A percentile compares a stretch with the other conserved stretches of the same genome.
phyloP scores from a whole-genome alignment of 2,329 filamentous ascomycete genomes.

The Camillea tinctor region DNA sequence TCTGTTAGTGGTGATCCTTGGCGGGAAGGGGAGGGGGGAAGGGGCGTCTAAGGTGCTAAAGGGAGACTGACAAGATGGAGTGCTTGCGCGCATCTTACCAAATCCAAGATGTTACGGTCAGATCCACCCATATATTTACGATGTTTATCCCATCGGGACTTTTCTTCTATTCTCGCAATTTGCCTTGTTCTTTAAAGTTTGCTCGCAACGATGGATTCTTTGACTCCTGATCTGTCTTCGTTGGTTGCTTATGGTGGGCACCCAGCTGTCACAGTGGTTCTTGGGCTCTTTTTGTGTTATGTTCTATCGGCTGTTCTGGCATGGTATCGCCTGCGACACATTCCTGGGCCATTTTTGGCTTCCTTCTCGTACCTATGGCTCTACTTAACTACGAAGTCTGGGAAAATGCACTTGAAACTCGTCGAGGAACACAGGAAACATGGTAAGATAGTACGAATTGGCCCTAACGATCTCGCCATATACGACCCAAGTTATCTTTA shows the following conservation, averaged over 20 bases:
- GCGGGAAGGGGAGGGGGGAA: not conserved
- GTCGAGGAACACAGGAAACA: slow-evolving; percentile 24
- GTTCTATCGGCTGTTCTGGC: slow-evolving; percentile 9
- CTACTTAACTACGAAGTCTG: slow-evolving; percentile 18
- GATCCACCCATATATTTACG: not conserved
- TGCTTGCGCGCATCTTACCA: not conserved
- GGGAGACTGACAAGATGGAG: not conserved
- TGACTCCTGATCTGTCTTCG: not conserved
- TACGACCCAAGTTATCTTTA: slow-evolving; percentile 26
- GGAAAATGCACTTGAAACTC: slow-evolving; percentile 19
- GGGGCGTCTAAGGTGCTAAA: not conserved
- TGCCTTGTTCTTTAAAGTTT: not conserved
- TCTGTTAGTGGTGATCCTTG: not conserved
- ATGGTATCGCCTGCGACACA: slow-evolving; percentile 28
- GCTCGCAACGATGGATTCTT: not conserved
- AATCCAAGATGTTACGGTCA: not conserved
- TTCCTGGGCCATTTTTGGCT: slow-evolving; percentile 26
- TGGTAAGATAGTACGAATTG: slow-evolving; percentile 29
- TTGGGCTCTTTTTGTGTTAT: slow-evolving; percentile 16
- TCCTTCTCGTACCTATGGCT: slow-evolving; percentile 30
- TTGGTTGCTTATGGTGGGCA: not conserved
- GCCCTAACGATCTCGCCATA: slow-evolving; percentile 27
- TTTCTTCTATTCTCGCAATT: not conserved
- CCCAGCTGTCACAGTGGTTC: not conserved
- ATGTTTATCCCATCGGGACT: not conserved